phyloP scores from a whole-genome alignment of 495 filamentous ascomycete species.

The Podospora comata region DNA sequence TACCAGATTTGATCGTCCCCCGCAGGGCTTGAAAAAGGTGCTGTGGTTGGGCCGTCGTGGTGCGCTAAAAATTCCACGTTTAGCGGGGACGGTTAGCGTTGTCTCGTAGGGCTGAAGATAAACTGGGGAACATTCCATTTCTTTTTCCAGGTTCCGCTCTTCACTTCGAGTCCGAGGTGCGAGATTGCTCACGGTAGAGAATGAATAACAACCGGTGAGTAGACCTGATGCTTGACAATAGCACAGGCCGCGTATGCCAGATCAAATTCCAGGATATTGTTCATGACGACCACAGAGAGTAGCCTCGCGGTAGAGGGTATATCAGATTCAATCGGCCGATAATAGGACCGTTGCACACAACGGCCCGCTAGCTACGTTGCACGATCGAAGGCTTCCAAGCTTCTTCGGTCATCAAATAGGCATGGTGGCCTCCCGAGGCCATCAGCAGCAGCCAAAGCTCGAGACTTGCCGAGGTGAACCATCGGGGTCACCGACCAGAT shows the following conservation, averaged over 20 bases:
- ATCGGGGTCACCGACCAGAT: background rate
- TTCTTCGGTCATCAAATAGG: conserved; percentile 4
- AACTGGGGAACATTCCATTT: background rate
- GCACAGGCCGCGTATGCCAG: background rate
- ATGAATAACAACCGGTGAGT: background rate
- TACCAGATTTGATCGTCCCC: background rate
- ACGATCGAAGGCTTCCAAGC: background rate
- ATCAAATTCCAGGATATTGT: background rate
- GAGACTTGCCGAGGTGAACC: background rate
- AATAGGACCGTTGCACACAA: conserved; percentile 3
- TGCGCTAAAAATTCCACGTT: conserved; percentile 8
- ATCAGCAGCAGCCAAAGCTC: background rate
- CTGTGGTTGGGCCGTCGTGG: conserved; percentile 4
- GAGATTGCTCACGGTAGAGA: background rate
- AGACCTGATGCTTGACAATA: background rate
- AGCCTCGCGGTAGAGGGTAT: background rate
- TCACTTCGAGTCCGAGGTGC: background rate
- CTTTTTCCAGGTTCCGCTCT: too few species aligned
- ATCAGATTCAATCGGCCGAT: background rate
- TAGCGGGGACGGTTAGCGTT: conserved; percentile 3
- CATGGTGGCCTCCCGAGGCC: background rate
- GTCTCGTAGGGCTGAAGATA: conserved; percentile 16
- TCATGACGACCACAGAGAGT: background rate
- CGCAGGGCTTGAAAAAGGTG: background rate
- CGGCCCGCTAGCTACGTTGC: conserved; percentile 3